phyloP scores from a whole-genome alignment of 208 protist species.

The Leishmania braziliensis region DNA sequence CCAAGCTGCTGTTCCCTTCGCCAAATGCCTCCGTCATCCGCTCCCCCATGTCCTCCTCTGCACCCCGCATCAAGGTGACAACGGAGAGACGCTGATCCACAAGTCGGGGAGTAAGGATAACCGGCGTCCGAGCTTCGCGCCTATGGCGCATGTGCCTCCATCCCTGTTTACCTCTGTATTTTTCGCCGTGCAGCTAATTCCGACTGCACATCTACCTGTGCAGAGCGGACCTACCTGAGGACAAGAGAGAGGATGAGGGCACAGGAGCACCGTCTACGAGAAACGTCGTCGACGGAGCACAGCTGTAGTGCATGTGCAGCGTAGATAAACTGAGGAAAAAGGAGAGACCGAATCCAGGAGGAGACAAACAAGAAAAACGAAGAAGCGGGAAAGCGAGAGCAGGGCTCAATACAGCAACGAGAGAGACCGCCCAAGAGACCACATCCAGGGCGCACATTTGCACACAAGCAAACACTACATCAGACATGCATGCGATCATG shows the following conservation, averaged over 20 bases:
- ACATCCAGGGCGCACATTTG: not conserved
- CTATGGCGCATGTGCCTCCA: not conserved
- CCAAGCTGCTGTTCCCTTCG: not conserved
- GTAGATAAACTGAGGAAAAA: not conserved
- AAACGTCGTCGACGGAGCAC: not conserved
- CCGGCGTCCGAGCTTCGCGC: not conserved
- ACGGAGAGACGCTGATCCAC: not conserved
- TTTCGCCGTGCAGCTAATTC: not conserved
- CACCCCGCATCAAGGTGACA: not conserved
- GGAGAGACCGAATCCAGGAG: not conserved
- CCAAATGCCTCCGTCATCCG: too few relatives aligned
- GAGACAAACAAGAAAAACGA: not conserved
- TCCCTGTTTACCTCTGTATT: not conserved
- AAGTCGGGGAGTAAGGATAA: not conserved
- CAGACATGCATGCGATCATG: not conserved
- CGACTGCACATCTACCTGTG: not conserved
- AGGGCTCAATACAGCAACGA: too few relatives aligned
- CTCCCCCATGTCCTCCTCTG: not conserved
- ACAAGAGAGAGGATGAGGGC: not conserved
- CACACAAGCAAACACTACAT: not conserved
- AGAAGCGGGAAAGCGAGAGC: not conserved
- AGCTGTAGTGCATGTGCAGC: not conserved
- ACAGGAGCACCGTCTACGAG: not conserved
- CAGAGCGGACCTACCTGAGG: not conserved
- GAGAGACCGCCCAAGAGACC: too few relatives aligned